Evolutionary conservation across 768 basidiomycete genomes (phyloP), one percentile per base, ranked within the genome.

Genomic region (Pulveroboletus sp.): DNA sequence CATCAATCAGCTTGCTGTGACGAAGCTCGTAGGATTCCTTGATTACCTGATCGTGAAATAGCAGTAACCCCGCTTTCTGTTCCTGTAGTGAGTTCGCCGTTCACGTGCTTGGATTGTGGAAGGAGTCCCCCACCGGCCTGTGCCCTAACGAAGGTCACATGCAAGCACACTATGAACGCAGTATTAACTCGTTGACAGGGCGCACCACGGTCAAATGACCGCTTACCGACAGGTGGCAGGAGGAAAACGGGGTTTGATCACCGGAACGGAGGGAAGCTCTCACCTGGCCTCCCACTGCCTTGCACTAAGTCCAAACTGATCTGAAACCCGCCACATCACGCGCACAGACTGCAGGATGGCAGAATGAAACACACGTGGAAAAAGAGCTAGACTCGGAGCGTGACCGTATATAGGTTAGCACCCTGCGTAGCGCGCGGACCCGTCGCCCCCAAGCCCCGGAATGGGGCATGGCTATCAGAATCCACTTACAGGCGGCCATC

Each of bases 311-410:
- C 40, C 8, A 34, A 22, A 44, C n/a, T 48, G 14, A 30, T 45
- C 53, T 14, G 47, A 46, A 23, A 24, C 23, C 19, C 37, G 17
- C 48, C 38, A 26, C 42, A 42, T 51, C 45, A 56, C 23, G 43
- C 24, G 30, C 43, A 20, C 39, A 7, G 34, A 19, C 40, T 42
- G 16, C 14, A 49, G n/a, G n/a, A n/a, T n/a, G n/a, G n/a, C 30
- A 48, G 38, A 48, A 51, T 57, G 56, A 57, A 56, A 50, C 13
- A 29, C 56, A 53, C 48, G 48, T 57, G 47, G 45, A 49, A 43
- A 13, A 32, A 34, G 16, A 26, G 29, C 8, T n/a, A 41, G 40
- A 5, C 17, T 20, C 12, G 17, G 13, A 20, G 12, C 17, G 24
- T 42, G 51, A 36, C n/a, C n/a, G n/a, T n/a, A n/a, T n/a, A n/a